Evolutionary conservation across 257 asterid genomes (phyloP).

Genomic region (Solanum peruvianum): DNA sequence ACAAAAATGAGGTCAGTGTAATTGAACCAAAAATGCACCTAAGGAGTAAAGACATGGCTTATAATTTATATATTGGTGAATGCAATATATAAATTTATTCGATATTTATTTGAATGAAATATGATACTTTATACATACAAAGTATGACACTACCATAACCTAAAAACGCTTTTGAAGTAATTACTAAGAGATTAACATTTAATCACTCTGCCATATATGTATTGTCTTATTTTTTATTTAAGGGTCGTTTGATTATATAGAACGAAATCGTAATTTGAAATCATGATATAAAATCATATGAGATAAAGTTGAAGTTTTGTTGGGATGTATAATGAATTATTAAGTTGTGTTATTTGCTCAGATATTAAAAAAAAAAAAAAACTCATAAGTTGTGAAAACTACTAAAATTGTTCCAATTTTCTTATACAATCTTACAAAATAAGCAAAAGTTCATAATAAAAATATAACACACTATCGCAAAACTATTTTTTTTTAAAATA

Average conservation of each 20-base stretch:
- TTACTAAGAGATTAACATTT: not conserved
- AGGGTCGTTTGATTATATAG: too few species aligned
- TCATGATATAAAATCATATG: not conserved
- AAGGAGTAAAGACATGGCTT: not conserved
- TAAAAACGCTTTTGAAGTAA: too few species aligned
- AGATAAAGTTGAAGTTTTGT: not conserved
- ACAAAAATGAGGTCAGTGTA: not conserved
- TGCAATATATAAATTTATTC: not conserved
- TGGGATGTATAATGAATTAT: not conserved
- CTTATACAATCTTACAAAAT: not conserved
- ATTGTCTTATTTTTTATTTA: too few species aligned
- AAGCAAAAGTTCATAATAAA: too few species aligned
- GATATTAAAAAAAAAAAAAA: too few species aligned
- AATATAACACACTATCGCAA: not conserved
- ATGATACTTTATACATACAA: not conserved
- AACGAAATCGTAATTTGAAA: not conserved
- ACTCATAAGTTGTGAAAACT: not conserved
- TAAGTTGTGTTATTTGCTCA: not conserved
- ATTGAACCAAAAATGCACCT: not conserved
- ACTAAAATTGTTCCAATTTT: too few species aligned
- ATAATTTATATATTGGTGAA: too few species aligned
- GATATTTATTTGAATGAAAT: not conserved
- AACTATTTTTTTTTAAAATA: too few species aligned
- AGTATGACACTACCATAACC: too few species aligned
- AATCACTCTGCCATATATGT: not conserved